Base-by-base conservation (phyloP, 306 rosid genomes). In the Cucumis melo region DNA sequence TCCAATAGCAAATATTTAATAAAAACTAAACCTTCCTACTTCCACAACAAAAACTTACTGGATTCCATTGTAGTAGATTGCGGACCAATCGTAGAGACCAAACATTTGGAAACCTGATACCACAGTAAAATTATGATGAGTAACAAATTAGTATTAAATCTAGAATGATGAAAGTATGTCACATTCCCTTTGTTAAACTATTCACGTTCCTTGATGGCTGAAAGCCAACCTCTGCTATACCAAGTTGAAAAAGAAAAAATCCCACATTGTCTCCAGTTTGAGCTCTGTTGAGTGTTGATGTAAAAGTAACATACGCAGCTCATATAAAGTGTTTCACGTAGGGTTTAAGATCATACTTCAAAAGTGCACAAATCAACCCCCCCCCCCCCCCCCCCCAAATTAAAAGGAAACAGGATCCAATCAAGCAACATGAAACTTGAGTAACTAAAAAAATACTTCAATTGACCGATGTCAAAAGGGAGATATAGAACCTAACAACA, bases 81-180 rank as follows among this genome's bases (percentile, higher is more conserved):
- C 97, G 97, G 78, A 94, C 97, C 79, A 94, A 75, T 63, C 94
- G 91, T 85, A 91, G 44, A 83, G 92, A 94, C 92, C 89, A 83
- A 56, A 91, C 85, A 82, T 90, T 84, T 78, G 96, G 85, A 84
- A 94, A 90, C 77, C 98, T 93, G 92, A 76, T 82, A 46, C 38
- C 62, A 41, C 27, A 36, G 53, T 65, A 58, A 66, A 81, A 81
- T 60, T 76, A 71, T 20, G 75, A 83, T 77, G 48, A 75, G 81
- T 46, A 39, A 44, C 61, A 64, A 74, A 74, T n/a, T 39, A 32
- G 21, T 19, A 3, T 14, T 14, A 48, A 48, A 71, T 24, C 34
- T 23, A 15, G 76, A 70, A 71, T 46, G 58, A 71, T 27, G 42
- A 16, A 7, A 44, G 74, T 19, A 67, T n/a, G 55, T 39, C 55